Evolutionary conservation across 148 eudicot species (phyloP), one percentile per base, ranked within the genome.

Genomic region (Suaeda aralocaspica): DNA sequence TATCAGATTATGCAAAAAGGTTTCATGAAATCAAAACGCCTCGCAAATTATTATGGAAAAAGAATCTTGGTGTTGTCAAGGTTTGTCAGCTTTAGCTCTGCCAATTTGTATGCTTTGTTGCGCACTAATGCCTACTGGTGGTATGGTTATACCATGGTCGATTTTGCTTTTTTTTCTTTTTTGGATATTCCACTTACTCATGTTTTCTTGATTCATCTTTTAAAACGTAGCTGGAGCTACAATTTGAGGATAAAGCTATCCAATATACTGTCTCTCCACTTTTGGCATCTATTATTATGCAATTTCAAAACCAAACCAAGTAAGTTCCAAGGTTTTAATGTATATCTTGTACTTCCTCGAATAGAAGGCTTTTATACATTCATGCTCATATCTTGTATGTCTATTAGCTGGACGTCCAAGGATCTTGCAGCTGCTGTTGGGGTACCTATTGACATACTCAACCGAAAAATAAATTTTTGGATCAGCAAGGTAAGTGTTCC

Each of bases 51-150:
- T 79, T 84, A 42, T 94, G 99, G 99, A 94, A 89, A 81, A 94
- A 94, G 85, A 94, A 87, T 72, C 99, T 91, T 39, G 99, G 99
- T 51, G 86, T 89, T 25, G 99, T 94, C 70, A 94, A 94, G 99
- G 99, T 94, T 59, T 63, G 87, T 72, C 72, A 12, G 50, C 60
- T 69, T 24, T 28, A 62, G 48, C 30, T 33, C 67, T n/a, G 42
- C 4, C n/a, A 28, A 16, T 34, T 6, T 56, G 45, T 10, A 28
- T 71, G 42, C 36, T 39, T 25, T 72, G 2, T 31, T 51, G 26
- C 5, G 24, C 19, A 60, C 34, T 34, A 11, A 19, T 62, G 46
- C 66, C 18, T 24, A 31, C 55, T 59, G 39, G 42, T 30, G 24
- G 44, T 33, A 18, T 60, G 18, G n/a, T 14, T 53, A 29, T 10